Conservation (phyloP, 768 basidiomycete genomes). For the Trametes maxima region DNA sequence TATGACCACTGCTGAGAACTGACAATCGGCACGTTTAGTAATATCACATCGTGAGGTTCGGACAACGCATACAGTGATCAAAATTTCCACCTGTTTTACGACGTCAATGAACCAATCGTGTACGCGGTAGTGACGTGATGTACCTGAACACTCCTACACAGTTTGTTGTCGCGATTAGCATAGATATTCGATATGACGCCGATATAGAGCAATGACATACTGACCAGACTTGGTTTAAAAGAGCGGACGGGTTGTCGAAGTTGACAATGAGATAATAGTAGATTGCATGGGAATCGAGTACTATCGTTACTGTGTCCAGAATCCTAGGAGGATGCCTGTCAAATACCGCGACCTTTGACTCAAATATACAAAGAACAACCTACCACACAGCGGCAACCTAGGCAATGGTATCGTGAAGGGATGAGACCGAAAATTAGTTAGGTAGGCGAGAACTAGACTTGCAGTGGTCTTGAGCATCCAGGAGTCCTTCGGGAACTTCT, state of each 20-base stretch:
- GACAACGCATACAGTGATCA: too few relatives aligned
- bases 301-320: constrained; percentile 11
- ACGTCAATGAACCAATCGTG: too few relatives aligned
- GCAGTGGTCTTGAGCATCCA: constrained; percentile 2
- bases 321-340: background rate
- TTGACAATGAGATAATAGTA: constrained; percentile 23
- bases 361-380: too few relatives aligned
- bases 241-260: constrained; percentile 12
- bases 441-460: background rate
- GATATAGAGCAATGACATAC: background rate
- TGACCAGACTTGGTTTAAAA: constrained; percentile 6
- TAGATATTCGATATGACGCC: too few relatives aligned
- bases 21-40: background rate
- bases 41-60: background rate
- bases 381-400: constrained; percentile 5
- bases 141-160: constrained; percentile 5
- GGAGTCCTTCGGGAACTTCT: constrained; percentile 6
- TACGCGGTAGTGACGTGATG: background rate
- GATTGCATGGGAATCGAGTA: constrained; percentile 14
- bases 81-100: too few relatives aligned
- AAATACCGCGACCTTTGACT: background rate
- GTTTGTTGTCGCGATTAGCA: background rate
- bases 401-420: background rate
- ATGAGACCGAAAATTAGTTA: background rate
- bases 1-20: constrained; percentile 8